Base-by-base conservation (phyloP, 129 eudicot genomes). In the Chrysanthemum lavandulifolium region DNA sequence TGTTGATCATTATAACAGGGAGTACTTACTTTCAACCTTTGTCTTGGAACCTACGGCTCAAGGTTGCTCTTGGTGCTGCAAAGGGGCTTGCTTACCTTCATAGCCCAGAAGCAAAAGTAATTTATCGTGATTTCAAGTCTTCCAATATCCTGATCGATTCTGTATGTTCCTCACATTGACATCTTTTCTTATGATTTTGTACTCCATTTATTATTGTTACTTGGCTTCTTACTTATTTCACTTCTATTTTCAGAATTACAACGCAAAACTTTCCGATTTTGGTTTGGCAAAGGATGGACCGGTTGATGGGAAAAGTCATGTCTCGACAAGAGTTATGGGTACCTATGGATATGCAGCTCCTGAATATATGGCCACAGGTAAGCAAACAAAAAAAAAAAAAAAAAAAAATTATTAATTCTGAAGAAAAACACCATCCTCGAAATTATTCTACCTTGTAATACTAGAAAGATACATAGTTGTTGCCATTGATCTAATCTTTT, bases 261-360 rank as follows among this genome's bases (percentile, higher is more conserved):
- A 84, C 74, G 96, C 96, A 3, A 93, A 93, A 86, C 95, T 93
- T 58, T 93, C 98, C 43, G 96, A 93, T 83, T 93, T 93, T 48
- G 98, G 96, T 47, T 82, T 93, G 83, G 98, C 95, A 14, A 92
- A 89, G 80, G 98, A 92, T 10, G 96, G 98, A 16, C 98, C 98
- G 3, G 45, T 73, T 13, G 96, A 85, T 65, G 95, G 89, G 55
- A 82, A 86, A 76, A 86, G 96, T 75, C 89, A 92, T 55, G 96
- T 89, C 4, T 89, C 96, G 40, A 93, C 96, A 0, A 85, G 96
- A 69, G 88, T 89, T 23, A 89, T 89, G 96, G 98, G 98, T 31
- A 89, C 96, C 4, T 84, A 82, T n/a, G 96, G 98, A 69, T 92
- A 89, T 79, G 98, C 98, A 33, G 96, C 98, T 62, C 97, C 95